These are phyloP conservation scores for Xerocomellus amylosporus DNA, from an alignment of 768 basidiomycete species.

Conservation along the genomic window DNA sequence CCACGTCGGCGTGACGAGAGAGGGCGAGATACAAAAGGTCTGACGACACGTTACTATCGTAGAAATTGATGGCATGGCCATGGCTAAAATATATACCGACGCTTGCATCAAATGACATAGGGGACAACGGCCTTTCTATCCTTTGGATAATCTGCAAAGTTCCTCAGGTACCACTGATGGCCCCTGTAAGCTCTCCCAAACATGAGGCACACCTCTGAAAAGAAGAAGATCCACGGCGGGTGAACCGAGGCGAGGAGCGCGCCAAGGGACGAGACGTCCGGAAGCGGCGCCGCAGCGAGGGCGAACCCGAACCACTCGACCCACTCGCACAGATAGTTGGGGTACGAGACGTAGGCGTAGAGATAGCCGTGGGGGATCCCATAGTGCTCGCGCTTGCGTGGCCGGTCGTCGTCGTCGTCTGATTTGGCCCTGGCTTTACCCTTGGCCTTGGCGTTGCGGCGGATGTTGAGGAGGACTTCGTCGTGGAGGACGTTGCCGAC, in stretches of 20 bases:
- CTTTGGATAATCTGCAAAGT: constrained; percentile 79
- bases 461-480: constrained; percentile 81
- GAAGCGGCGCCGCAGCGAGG: constrained; percentile 62
- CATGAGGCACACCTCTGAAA: constrained; percentile 75
- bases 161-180: constrained; percentile 80
- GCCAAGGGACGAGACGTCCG: constrained; percentile 33
- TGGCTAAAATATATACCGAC: neutral
- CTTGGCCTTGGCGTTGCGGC: constrained; percentile 54
- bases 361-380: constrained; percentile 78
- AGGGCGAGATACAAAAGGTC: no score
- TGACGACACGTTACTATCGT: no score
- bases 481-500: constrained; percentile 85
- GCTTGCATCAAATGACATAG: constrained; percentile 50
- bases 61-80: no score
- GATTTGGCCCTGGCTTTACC: constrained; percentile 30
- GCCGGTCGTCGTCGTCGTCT: constrained; percentile 19
- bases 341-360: constrained; percentile 79
- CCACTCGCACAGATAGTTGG: constrained; percentile 96
- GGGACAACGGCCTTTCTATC: constrained; percentile 81
- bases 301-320: constrained; percentile 90
- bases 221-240: constrained; percentile 80
- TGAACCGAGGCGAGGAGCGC: constrained; percentile 43
- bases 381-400: constrained; percentile 50
- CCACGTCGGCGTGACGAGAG: no score
- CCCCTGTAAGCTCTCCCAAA: constrained; percentile 76